A percentile compares a stretch with the other conserved stretches of the same genome.
These are phyloP conservation scores for Reutealis trisperma DNA, from an alignment of 345 rosid species.

Conservation along the genomic window DNA sequence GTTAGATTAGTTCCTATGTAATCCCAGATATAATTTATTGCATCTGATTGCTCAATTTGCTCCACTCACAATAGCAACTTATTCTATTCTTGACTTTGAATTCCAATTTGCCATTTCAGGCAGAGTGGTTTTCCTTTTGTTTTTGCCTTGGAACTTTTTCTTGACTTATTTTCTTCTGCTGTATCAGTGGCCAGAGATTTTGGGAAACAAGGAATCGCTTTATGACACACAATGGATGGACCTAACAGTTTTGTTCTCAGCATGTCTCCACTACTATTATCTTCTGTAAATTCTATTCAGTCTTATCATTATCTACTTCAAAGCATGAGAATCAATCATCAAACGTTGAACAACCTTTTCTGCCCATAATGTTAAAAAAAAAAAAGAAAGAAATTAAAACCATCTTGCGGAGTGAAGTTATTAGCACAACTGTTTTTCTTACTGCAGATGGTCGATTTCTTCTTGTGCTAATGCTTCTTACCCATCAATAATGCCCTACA, in stretches of 20 bases:
- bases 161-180: slow-evolving; percentile 8
- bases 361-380: neutral
- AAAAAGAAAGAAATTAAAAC: neutral
- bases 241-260: neutral
- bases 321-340: neutral
- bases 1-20: too few relatives aligned
- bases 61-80: neutral
- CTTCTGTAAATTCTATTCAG: slow-evolving; percentile 26
- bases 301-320: slow-evolving; percentile 19
- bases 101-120: neutral
- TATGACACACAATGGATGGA: slow-evolving; percentile 14
- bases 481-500: neutral
- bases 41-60: neutral
- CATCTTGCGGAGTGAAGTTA: neutral
- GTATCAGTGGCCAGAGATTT: slow-evolving; percentile 42
- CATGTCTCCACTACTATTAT: neutral
- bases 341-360: neutral
- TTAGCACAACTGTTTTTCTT: neutral
- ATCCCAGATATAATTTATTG: too few relatives aligned
- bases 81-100: neutral
- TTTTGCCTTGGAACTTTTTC: neutral
- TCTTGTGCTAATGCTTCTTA: neutral
- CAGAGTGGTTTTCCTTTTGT: neutral
- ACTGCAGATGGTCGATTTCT: neutral
- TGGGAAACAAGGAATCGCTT: slow-evolving; percentile 24